phyloP scores from a whole-genome alignment of 345 rosid genomes.

The Citrus sp. region DNA sequence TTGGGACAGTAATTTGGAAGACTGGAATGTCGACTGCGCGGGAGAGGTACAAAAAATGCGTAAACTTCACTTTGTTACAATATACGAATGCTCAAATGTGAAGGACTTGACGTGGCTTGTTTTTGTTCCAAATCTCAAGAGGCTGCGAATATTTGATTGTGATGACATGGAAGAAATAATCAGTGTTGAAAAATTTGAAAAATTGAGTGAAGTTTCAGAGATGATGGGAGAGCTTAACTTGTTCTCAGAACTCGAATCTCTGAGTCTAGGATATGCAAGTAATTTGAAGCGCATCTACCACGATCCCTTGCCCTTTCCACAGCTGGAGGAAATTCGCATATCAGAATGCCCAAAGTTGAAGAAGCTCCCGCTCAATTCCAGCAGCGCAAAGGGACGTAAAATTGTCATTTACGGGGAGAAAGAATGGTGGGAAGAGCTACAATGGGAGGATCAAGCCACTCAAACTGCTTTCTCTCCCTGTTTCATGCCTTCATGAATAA shows the following conservation, averaged over 20 bases:
- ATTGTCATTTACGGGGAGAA: not conserved
- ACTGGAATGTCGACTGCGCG: too few species aligned
- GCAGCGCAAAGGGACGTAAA: not conserved
- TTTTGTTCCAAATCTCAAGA: slow-evolving; percentile 15
- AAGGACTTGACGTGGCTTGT: slow-evolving; percentile 23
- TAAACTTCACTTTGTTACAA: too few species aligned
- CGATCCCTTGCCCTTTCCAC: not conserved
- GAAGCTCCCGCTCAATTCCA: not conserved
- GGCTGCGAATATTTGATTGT: accelerated
- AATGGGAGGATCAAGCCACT: not conserved
- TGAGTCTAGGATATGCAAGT: accelerated
- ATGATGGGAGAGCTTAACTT: not conserved
- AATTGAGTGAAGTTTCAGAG: not conserved
- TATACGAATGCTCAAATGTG: not conserved
- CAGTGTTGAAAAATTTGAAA: too few species aligned
- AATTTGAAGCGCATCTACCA: not conserved
- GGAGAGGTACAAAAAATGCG: not conserved
- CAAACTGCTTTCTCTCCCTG: not conserved
- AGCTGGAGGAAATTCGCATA: accelerated
- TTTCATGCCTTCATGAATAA: not conserved
- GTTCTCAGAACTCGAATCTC: not conserved
- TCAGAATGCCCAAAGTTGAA: not conserved
- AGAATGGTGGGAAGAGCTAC: not conserved
- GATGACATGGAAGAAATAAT: not conserved
- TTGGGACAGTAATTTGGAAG: too few species aligned